Conservation (phyloP, 345 rosid genomes). For the Camelina hispida region DNA sequence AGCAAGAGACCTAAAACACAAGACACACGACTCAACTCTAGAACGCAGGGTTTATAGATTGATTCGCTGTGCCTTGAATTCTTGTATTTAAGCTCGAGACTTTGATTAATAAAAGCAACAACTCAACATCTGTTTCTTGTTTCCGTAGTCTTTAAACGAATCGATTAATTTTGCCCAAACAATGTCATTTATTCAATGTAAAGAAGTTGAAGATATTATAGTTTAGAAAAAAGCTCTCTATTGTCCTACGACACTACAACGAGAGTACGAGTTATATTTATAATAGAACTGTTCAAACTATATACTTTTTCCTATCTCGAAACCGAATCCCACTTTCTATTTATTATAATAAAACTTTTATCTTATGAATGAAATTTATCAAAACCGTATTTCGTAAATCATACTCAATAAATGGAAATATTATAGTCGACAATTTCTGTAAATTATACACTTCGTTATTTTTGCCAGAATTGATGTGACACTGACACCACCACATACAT, state of each 20-base stretch:
- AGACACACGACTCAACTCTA: too few species aligned
- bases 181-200: constrained; percentile 9
- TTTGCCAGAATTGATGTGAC: too few species aligned
- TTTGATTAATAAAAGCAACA: too few species aligned
- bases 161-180: too few species aligned
- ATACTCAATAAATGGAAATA: background rate
- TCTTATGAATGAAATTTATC: background rate
- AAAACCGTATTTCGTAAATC: background rate
- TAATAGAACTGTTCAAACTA: constrained; percentile 13
- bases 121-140: too few species aligned
- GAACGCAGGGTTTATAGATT: too few species aligned
- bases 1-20: too few species aligned
- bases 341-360: background rate
- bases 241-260: constrained; percentile 43
- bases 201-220: constrained; percentile 27
- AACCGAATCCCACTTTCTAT: constrained; percentile 29
- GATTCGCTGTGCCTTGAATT: too few species aligned
- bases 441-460: background rate
- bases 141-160: too few species aligned
- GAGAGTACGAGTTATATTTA: constrained; percentile 29
- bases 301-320: constrained; percentile 25
- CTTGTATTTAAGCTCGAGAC: too few species aligned
- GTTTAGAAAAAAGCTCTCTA: constrained; percentile 47
- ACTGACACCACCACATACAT: too few species aligned
- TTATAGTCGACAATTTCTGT: background rate